Conservation (phyloP, 306 rosid genomes). For the Malus fusca region DNA sequence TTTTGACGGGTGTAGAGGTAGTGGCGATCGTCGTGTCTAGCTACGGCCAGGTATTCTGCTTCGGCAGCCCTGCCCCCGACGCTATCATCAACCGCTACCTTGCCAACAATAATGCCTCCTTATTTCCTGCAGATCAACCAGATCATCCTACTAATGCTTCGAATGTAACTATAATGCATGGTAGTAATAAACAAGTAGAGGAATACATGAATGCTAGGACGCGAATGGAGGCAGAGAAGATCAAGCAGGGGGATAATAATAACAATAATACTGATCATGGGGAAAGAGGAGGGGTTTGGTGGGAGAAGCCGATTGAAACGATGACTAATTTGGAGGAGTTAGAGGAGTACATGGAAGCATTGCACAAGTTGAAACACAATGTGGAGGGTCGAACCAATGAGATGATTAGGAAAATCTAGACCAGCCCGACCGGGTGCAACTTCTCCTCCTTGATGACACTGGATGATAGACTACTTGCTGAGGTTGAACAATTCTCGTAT, state of each 20-base stretch:
- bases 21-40: neutral
- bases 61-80: conserved; percentile 2
- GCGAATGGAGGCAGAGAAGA: too few species aligned
- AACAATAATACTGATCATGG: neutral
- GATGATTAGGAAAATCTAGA: neutral
- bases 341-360: neutral
- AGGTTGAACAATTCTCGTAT: too few species aligned
- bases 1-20: conserved; percentile 8
- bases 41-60: conserved; percentile 7
- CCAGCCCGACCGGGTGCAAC: too few species aligned
- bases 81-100: neutral
- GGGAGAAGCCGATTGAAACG: neutral
- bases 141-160: too few species aligned
- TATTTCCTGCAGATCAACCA: too few species aligned
- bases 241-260: neutral
- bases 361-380: neutral
- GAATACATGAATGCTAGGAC: neutral
- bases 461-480: too few species aligned
- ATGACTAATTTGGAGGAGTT: neutral
- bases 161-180: too few species aligned
- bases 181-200: neutral
- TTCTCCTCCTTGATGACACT: too few species aligned
- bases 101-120: neutral
- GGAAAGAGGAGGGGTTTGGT: neutral
- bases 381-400: neutral